phyloP scores from a whole-genome alignment of 208 protist species.

The Borovskyia barvae region DNA sequence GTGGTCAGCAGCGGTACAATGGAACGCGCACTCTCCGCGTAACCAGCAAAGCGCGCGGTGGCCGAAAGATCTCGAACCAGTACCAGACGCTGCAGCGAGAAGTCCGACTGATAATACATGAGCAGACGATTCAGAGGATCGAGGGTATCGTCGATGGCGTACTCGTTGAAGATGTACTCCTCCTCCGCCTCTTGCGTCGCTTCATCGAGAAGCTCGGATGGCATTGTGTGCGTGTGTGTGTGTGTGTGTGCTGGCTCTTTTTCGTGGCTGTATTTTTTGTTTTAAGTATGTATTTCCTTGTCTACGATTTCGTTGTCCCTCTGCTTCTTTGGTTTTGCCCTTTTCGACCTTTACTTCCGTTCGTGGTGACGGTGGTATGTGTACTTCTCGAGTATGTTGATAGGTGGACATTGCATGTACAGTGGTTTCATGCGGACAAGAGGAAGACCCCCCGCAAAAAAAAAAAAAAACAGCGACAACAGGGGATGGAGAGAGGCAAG shows the following conservation, averaged over 20 bases:
- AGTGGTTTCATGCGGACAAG: too few relatives aligned
- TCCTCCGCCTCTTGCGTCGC: constrained; percentile 62
- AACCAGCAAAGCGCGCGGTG: constrained; percentile 81
- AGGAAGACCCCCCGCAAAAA: too few relatives aligned
- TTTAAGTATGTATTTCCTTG: too few relatives aligned
- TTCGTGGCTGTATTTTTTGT: not conserved
- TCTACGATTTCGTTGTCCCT: too few relatives aligned
- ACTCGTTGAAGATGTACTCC: constrained; percentile 93
- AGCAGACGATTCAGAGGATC: constrained; percentile 83
- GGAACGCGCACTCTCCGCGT: constrained; percentile 62
- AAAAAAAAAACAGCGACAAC: too few relatives aligned
- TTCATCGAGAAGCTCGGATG: constrained; percentile 51
- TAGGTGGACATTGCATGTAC: too few relatives aligned
- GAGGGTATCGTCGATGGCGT: constrained; percentile 92
- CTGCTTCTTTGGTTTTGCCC: too few relatives aligned
- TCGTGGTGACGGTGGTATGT: too few relatives aligned
- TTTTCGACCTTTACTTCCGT: too few relatives aligned
- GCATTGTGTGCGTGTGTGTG: constrained; percentile 16
- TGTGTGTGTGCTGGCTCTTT: not conserved
- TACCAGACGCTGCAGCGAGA: constrained; percentile 88
- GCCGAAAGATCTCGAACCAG: constrained; percentile 85
- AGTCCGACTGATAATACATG: constrained; percentile 88
- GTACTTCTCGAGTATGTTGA: too few relatives aligned
- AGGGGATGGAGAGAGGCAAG: too few relatives aligned
- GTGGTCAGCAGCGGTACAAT: constrained; percentile 86